Percentiles rank a stretch among this genome's conserved stretches.
Evolutionary conservation across 805 yeast genomes (phyloP).

Genomic region (Candida multigemmis): DNA sequence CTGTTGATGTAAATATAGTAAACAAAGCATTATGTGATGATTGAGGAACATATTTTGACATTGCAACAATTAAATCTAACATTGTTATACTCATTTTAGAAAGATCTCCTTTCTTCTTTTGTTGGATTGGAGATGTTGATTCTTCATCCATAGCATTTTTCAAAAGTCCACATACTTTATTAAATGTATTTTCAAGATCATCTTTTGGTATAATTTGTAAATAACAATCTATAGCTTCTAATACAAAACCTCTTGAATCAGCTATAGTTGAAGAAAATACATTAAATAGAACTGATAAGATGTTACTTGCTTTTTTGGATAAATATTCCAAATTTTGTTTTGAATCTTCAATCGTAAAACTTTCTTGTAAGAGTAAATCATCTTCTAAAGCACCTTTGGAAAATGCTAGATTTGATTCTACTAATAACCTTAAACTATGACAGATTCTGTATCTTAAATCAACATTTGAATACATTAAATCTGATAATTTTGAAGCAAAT

Average conservation of each 20-base stretch:
- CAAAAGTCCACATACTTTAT: conserved; percentile 75
- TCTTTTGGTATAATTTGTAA: conserved; percentile 57
- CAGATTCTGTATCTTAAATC: conserved; percentile 77
- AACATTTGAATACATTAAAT: conserved; percentile 62
- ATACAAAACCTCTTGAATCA: conserved; percentile 72
- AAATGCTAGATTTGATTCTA: conserved; percentile 64
- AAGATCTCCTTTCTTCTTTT: conserved; percentile 11
- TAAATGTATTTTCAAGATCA: conserved; percentile 69
- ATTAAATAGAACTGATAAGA: conserved; percentile 82
- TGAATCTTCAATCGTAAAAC: conserved; percentile 51
- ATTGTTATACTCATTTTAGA: conserved; percentile 68
- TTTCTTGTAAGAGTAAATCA: conserved; percentile 50
- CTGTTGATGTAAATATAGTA: conserved; percentile 66
- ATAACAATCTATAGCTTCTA: conserved; percentile 80
- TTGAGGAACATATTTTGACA: conserved; percentile 76
- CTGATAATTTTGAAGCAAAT: conserved; percentile 73
- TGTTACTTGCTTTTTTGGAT: conserved; percentile 57
- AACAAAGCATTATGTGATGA: conserved; percentile 66
- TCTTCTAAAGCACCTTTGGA: conserved; percentile 48
- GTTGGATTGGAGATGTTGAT: conserved; percentile 19
- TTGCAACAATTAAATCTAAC: conserved; percentile 83
- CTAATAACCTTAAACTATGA: conserved; percentile 67
- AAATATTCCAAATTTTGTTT: conserved; percentile 52
- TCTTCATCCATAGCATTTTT: conserved; percentile 67
- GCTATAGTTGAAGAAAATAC: conserved; percentile 86